Evolutionary conservation across 495 filamentous ascomycete genomes (phyloP).

Genomic region (Tuber aestivum): DNA sequence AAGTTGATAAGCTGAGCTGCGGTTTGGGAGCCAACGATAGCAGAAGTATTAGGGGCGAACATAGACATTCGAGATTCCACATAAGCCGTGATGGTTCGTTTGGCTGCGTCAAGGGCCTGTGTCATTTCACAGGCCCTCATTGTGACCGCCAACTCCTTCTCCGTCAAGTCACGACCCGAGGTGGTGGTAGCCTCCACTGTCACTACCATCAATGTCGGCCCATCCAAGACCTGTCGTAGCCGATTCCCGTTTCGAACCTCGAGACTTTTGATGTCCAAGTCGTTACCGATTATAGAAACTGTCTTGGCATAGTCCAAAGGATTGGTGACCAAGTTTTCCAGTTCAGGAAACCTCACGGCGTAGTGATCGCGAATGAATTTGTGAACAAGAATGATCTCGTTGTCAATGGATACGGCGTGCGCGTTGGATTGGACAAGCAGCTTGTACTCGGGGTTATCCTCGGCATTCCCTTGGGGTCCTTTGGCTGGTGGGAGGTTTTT

Average conservation of each 20-base stretch:
- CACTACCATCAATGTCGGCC: conserved; percentile 87
- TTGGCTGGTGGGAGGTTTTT: conserved; percentile 61
- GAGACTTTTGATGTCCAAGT: conserved; percentile 79
- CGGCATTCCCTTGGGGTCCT: conserved; percentile 63
- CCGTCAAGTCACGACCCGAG: conserved; percentile 67
- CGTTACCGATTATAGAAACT: conserved; percentile 88
- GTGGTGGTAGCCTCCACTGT: conserved; percentile 92
- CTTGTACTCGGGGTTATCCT: conserved; percentile 82
- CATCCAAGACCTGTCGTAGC: conserved; percentile 73
- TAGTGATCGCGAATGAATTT: conserved; percentile 96
- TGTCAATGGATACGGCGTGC: conserved; percentile 80
- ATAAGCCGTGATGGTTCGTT: conserved; percentile 81
- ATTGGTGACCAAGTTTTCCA: conserved; percentile 88
- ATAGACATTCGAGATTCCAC: conserved; percentile 96
- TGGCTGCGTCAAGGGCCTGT: conserved; percentile 76
- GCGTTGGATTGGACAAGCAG: conserved; percentile 76
- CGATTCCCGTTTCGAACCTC: conserved; percentile 65
- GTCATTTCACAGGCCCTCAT: conserved; percentile 79
- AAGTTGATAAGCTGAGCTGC: conserved; percentile 94
- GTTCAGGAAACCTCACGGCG: conserved; percentile 84
- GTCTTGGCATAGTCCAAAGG: conserved; percentile 94
- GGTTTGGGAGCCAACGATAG: conserved; percentile 85
- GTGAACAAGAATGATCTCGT: conserved; percentile 86
- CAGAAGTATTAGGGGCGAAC: conserved; percentile 92
- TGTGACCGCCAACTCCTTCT: conserved; percentile 67